Evolutionary conservation across 1,139 yeast species (phyloP), one percentile per base, ranked within the genome.

Genomic region (Citeromyces siamensis): DNA sequence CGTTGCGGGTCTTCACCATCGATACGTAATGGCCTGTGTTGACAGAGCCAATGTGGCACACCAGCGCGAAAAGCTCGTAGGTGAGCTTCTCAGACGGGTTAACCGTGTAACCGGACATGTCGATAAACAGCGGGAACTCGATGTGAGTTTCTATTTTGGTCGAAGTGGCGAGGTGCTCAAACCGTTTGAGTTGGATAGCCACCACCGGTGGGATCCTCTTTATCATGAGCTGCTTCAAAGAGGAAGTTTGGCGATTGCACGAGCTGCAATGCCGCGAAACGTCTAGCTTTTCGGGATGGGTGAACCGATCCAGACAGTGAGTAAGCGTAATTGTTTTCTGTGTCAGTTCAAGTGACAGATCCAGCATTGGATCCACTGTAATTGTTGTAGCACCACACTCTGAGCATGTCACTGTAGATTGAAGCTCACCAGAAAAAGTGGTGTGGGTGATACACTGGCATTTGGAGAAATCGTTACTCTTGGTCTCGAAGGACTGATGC

Each of bases 21-120:
- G 93, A 82, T 13, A 88, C 71, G 53, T 90, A 90, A 57, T 90
- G 98, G 9, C 98, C 98, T 2, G 96, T 90, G 52, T 85, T 84
- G 5, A 88, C 93, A 19, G 90, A 77, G 1, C 98, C 98, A 34
- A 76, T 76, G 54, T 90, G 98, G 49, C 88, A 76, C 8, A 90
- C 79, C 31, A 86, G 73, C 1, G 93, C 95, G 58, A 78, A 84
- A 34, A 90, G 64, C 55, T 88, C 95, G 56, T 81, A 88, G 2
- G 70, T 56, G 1, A 40, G 34, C 0, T 38, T 32, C 8, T 43
- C 34, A 8, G 14, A n/a, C 14, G 19, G 22, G 8, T 19, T 14
- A 23, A 64, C 60, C 41, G 67, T 68, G 51, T 82, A 88, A 35
- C 71, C 69, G 12, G 73, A 59, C 68, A 90, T 63, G 52, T 88